Base-by-base conservation (phyloP, 1,284 basidiomycete species). In the Amylostereum areolatum region DNA sequence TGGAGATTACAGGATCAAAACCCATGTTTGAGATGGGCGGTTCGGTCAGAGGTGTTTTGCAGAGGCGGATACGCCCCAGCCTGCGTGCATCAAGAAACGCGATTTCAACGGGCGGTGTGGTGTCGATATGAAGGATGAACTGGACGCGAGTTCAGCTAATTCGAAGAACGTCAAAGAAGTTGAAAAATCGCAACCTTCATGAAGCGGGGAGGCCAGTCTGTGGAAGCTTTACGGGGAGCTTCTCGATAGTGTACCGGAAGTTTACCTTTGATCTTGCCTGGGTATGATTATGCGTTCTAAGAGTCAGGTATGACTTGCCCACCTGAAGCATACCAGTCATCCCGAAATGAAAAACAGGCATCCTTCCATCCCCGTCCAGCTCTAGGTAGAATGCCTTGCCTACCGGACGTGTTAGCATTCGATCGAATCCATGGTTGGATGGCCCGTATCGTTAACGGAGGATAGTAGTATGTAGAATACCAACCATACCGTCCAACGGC, bases 321-420 rank as follows among this genome's bases (percentile, higher is more conserved):
- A 85, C 85, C 68, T 87, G 82, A 34, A 92, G 71, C 81, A 84
- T 83, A 7, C 89, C 88, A 2, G 87, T 90, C 89, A 91, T 91
- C 2, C 89, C 89, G 57, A 91, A 88, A 62, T 91, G 88, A 50
- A 90, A 68, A 4, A 90, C 82, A 3, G 87, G 88, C 55, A 78
- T 66, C 59, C 72, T 71, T 0, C 85, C 85, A 25, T 71, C 56
- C 3, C 85, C 86, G 36, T 80, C 77, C 1, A 91, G 71, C 40
- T 74, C 72, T n/a, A 91, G 62, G 61, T 85, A 92, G 59, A 91
- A 88, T 52, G 80, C 79, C 65, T 92, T 93, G 40, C 89, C 89
- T 82, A 45, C 18, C 18, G 18, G 18, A 18, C 18, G 18, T 18
- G 18, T 18, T 18, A 18, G 18, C 18, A 18, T 18, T 18, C 18